Base-by-base conservation (phyloP, 371 early-diverging fungal genomes). In the Coemansia sp. region DNA sequence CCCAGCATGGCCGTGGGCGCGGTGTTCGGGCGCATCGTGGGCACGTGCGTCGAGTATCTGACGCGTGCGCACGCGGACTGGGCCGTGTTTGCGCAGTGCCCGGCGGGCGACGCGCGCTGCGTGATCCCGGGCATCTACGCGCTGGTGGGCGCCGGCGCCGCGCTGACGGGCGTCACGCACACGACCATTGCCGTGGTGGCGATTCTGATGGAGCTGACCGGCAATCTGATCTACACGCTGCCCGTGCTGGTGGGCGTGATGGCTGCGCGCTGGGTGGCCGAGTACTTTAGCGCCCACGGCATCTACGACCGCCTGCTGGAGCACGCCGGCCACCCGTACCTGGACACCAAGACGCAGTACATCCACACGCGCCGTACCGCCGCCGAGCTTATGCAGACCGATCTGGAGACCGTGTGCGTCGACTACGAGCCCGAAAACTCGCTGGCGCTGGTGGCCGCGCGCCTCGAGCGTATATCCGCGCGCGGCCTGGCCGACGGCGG, bases 121-220 rank as follows among this genome's bases (percentile, higher is more conserved):
- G 84, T 98, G 10, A 92, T 89, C 11, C 94, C 95, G 0, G 98
- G 97, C 32, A 88, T 93, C 10, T 98, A 98, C 76, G 95, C 98
- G 0, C 84, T 97, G 79, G 91, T 97, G 3, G 98, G 97, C 7
- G 96, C 96, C 1, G 95, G 94, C 3, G 95, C 96, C 4, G 84
- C 89, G 34, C 79, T 98, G 62, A 90, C 91, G 3, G 97, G 98
- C 8, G 89, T 93, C 3, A 95, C 98, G 0, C 86, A 95, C 61
- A 94, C 94, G 77, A 95, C 97, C 8, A 93, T 95, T 4, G 94
- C 95, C 0, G 78, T 96, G 7, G 91, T 90, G 34, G 93, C 95
- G 39, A 93, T 95, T 66, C 90, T 96, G 88, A 92, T 95, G 80
- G 98, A 97, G 77, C 80, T 97, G 38, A 96, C 98, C 0, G 94